phyloP scores from a whole-genome alignment of 169 alveolate genomes.

The Plasmodium gonderi region DNA sequence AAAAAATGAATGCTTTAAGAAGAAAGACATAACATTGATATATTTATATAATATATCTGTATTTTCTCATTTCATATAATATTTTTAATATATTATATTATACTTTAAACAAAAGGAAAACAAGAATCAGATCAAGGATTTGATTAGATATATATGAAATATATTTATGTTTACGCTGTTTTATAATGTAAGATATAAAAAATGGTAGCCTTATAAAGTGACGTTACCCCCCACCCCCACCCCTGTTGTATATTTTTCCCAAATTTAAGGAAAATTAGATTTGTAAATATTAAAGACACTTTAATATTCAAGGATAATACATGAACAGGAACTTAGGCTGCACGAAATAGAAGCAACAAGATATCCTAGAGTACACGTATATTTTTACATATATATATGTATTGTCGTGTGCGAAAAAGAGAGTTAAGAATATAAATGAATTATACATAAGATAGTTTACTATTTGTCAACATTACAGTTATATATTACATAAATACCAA shows the following conservation, averaged over 20 bases:
- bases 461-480: neutral
- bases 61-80: conserved; percentile 8
- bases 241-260: conserved; percentile 8
- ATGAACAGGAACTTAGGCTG: neutral
- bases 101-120: neutral
- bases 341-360: neutral
- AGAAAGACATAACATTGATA: neutral
- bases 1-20: conserved; percentile 28
- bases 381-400: neutral
- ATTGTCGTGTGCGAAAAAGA: neutral
- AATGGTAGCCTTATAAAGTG: conserved; percentile 26
- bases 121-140: conserved; percentile 8
- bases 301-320: conserved; percentile 6
- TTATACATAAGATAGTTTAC: neutral
- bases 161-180: neutral
- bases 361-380: neutral
- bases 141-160: neutral
- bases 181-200: conserved; percentile 11
- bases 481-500: neutral
- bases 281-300: conserved; percentile 1
- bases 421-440: neutral
- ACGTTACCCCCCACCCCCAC: neutral
- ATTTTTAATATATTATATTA: neutral
- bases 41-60: conserved; percentile 1
- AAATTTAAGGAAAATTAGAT: conserved; percentile 16